Conservation (phyloP, 2,329 filamentous ascomycete species). For the Verticillium isaacii region DNA sequence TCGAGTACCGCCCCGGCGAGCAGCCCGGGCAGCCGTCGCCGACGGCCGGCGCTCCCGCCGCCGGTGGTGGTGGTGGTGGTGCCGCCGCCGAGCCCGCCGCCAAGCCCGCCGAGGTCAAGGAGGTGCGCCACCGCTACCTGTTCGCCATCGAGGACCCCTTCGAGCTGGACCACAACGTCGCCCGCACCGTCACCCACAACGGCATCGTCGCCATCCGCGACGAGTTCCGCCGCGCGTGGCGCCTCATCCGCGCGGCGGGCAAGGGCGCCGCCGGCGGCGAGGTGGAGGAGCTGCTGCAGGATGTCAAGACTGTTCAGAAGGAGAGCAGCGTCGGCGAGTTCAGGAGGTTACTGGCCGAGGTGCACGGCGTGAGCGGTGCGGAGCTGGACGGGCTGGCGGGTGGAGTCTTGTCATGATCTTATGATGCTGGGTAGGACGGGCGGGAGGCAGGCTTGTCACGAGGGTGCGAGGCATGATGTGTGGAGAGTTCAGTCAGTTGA, state of each 20-base stretch:
- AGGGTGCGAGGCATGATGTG: background rate
- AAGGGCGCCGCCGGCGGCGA: conserved; percentile 18
- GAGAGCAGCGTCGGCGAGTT: conserved; percentile 29
- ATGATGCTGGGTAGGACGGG: background rate
- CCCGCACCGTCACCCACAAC: conserved; percentile 76
- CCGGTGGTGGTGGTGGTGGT: too few relatives aligned
- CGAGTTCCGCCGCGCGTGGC: conserved; percentile 77
- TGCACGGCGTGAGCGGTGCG: conserved; percentile 23
- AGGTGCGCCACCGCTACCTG: conserved; percentile 74
- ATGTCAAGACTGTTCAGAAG: conserved; percentile 35
- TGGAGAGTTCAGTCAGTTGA: background rate
- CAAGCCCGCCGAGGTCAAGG: conserved; percentile 45
- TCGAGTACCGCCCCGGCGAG: conserved; percentile 11
- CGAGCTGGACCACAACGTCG: conserved; percentile 83
- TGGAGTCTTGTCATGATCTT: background rate
- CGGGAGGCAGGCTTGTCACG: background rate
- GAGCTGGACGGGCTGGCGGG: conserved; percentile 3
- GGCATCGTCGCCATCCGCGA: conserved; percentile 79
- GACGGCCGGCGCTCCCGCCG: background rate
- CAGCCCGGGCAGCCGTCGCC: conserved; percentile 1
- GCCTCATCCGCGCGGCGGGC: conserved; percentile 57
- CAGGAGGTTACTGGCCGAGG: conserved; percentile 31
- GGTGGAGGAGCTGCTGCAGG: conserved; percentile 41
- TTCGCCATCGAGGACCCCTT: conserved; percentile 93
- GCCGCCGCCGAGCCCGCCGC: background rate